Conservation (phyloP, 2,329 filamentous ascomycete species). For the Thielaviopsis populi region DNA sequence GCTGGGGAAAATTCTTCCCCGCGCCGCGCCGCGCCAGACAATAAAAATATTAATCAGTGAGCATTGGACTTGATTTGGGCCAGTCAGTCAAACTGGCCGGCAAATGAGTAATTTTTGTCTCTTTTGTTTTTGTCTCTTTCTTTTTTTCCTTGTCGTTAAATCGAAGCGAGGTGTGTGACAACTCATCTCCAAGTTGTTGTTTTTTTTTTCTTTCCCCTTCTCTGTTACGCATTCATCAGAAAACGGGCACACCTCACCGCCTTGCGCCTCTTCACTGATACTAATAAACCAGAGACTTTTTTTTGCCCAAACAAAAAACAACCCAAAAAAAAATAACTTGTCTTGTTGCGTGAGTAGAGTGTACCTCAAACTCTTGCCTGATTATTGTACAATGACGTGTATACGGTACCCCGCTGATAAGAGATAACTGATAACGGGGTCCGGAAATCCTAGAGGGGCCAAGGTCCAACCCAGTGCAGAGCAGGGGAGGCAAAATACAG, state of each 20-base stretch:
- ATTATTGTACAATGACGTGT: constrained; percentile 1
- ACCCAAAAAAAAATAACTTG: too few species aligned
- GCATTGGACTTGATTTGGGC: background rate
- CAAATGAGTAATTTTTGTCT: too few species aligned
- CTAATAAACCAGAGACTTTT: background rate
- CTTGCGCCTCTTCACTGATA: background rate
- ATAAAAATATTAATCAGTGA: too few species aligned
- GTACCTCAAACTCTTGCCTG: background rate
- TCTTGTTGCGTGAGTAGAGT: background rate
- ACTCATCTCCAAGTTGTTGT: background rate
- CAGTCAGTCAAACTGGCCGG: too few species aligned
- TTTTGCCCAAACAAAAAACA: background rate
- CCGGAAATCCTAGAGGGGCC: background rate
- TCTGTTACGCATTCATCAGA: background rate
- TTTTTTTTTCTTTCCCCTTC: background rate
- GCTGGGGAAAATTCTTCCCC: too few species aligned
- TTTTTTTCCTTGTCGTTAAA: background rate
- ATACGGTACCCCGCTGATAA: constrained; percentile 10
- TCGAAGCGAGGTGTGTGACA: background rate
- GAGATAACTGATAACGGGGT: background rate
- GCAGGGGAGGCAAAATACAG: background rate
- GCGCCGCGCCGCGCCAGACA: too few species aligned
- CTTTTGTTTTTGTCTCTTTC: background rate
- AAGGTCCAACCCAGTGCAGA: background rate
- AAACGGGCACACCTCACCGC: background rate